Evolutionary conservation across 1,139 yeast genomes (phyloP).

Genomic region (Hanseniaspora uvarum): DNA sequence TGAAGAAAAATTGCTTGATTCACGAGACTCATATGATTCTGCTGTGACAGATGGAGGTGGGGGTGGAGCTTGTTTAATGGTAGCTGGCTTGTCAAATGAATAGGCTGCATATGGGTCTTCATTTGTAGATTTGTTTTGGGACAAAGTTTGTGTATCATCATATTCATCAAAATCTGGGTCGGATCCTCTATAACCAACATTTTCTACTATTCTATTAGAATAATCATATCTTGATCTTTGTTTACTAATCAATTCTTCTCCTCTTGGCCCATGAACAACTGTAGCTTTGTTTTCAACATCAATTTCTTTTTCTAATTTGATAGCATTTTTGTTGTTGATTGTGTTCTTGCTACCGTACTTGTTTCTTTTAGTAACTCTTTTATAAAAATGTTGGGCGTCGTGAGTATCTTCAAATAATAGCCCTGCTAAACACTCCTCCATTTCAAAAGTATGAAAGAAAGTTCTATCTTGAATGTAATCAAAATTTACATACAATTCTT

Average conservation of each 20-base stretch:
- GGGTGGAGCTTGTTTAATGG: conserved; percentile 41
- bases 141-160: conserved; percentile 6
- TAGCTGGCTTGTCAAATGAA: conserved; percentile 23
- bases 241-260: conserved; percentile 35
- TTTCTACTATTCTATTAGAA: conserved; percentile 8
- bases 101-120: conserved; percentile 18
- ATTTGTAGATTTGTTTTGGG: not conserved
- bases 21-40: not conserved
- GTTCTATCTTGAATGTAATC: conserved; percentile 87
- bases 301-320: conserved; percentile 55
- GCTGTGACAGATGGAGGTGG: conserved; percentile 38
- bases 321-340: conserved; percentile 71
- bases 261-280: conserved; percentile 62
- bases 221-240: conserved; percentile 31
- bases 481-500: conserved; percentile 79
- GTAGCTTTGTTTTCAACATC: conserved; percentile 30
- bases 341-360: conserved; percentile 85
- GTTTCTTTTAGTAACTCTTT: conserved; percentile 61
- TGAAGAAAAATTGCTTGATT: not conserved
- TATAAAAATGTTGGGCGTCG: conserved; percentile 78
- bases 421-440: conserved; percentile 86
- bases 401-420: conserved; percentile 76
- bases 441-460: conserved; percentile 87
- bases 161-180: not conserved
- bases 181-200: conserved; percentile 7